Evolutionary conservation across 768 basidiomycete species (phyloP).

Genomic region (Calocera cornea): DNA sequence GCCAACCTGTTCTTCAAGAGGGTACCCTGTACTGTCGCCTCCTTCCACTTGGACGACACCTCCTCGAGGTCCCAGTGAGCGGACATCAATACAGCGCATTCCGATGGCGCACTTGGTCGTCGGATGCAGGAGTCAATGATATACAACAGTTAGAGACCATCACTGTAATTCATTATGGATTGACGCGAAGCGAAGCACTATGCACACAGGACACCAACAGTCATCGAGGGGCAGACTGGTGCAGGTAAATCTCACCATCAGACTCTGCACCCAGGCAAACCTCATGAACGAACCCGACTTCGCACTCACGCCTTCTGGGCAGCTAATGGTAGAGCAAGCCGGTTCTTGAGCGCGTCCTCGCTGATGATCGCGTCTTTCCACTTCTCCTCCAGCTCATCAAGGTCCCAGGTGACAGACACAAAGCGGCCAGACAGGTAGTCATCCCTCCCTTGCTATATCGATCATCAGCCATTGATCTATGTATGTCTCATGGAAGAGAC

Average conservation of each 20-base stretch:
- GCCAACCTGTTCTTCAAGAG: not conserved
- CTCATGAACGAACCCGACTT: too few species aligned
- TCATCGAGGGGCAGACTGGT: too few species aligned
- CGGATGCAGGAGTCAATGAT: too few species aligned
- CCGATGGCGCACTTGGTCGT: constrained; percentile 11
- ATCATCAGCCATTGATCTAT: not conserved
- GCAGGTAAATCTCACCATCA: too few species aligned
- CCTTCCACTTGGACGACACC: not conserved
- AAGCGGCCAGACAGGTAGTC: constrained; percentile 11
- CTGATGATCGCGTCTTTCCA: constrained; percentile 6
- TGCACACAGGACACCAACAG: too few species aligned
- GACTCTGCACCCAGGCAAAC: too few species aligned
- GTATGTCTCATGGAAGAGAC: not conserved
- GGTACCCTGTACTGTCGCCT: not conserved
- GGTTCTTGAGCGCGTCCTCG: constrained; percentile 9
- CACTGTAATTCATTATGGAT: too few species aligned
- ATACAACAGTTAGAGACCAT: too few species aligned
- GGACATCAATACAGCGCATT: not conserved
- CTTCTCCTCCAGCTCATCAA: constrained; percentile 9
- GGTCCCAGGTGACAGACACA: constrained; percentile 5
- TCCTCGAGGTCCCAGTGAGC: constrained; percentile 5
- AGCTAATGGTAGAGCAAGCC: constrained; percentile 6
- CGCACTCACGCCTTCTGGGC: too few species aligned
- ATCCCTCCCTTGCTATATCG: not conserved
- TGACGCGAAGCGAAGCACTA: too few species aligned